Evolutionary conservation across 169 alveolate species (phyloP), one percentile per base, ranked within the genome.

Genomic region (Amoebophrya sp.): DNA sequence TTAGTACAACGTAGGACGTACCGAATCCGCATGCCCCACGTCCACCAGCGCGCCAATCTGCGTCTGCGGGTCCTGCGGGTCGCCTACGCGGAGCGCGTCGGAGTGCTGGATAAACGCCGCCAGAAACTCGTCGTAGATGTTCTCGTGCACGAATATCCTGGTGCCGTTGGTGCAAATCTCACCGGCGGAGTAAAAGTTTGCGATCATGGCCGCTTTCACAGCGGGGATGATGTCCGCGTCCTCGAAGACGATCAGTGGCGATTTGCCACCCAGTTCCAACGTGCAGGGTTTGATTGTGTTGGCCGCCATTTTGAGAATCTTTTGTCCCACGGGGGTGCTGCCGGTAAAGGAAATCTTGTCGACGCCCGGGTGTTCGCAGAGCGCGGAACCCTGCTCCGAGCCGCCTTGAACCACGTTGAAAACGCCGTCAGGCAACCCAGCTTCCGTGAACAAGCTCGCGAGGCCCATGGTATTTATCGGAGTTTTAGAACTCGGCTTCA

Each of bases 321-420:
- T 95, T 77, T 94, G 77, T n/a, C 53, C 91, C 39, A 89, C 40
- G n/a, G 41, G 40, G 38, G 77, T 92, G 90, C 92, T 92, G 40
- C 98, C 98, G 89, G 98, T 96, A 83, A 96, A 95, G 47, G 97
- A 95, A n/a, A 96, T 92, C 91, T 95, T 95, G 66, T 92, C 95
- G 7, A 96, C 95, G 54, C 90, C 91, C 1, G 92, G 94, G 91
- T 95, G 96, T 1, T 38, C 91, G 35, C 40, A 40, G 25, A 91
- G 53, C 77, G 89, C 89, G 32, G 33, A 38, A 23, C 94, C 94
- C 33, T 77, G 41, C 10, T 92, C 91, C 66, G 97, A 88, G 14
- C 98, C 97, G 32, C 96, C 93, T 18, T 47, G 66, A 0, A 96
- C 91, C 38, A 96, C 94, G 90, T 96, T 95, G 33, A 96, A 93